A percentile compares a stretch with the other conserved stretches of the same genome.
Conservation (phyloP, 2,329 filamentous ascomycete species). For the Trichoderma guizhouense region DNA sequence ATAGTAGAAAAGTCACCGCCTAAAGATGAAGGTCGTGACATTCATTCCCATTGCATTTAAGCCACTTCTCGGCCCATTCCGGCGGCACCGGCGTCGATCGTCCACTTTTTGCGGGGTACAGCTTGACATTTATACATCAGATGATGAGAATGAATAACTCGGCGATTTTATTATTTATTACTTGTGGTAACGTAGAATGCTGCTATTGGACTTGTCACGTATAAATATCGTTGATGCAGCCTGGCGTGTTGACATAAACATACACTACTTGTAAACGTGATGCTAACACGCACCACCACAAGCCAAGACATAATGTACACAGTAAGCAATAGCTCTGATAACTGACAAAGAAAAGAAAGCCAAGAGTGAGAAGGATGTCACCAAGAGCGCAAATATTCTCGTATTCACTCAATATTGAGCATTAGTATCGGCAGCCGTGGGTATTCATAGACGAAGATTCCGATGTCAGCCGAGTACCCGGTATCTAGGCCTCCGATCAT, state of each 20-base stretch:
- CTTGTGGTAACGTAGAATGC: not conserved
- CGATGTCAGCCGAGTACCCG: not conserved
- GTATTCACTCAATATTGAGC: not conserved
- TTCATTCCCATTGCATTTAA: not conserved
- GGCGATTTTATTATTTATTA: not conserved
- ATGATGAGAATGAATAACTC: not conserved
- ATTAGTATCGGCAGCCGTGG: not conserved
- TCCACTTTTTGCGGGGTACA: slow-evolving; percentile 17
- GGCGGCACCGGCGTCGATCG: slow-evolving; percentile 9
- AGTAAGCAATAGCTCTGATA: not conserved
- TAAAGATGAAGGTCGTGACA: not conserved
- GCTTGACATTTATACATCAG: not conserved
- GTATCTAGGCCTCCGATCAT: not conserved
- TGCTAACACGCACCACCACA: not conserved
- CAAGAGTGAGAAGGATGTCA: not conserved
- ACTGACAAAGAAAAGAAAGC: not conserved
- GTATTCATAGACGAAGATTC: not conserved
- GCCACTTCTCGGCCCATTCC: slow-evolving; percentile 9
- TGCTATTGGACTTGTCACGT: not conserved
- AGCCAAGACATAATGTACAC: not conserved
- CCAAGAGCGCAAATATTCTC: not conserved
- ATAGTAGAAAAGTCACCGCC: not conserved
- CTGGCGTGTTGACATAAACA: not conserved
- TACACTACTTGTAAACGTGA: not conserved
- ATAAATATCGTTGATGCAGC: not conserved